Base-by-base conservation (phyloP, 2,329 filamentous ascomycete species). In the Claviceps sp. region DNA sequence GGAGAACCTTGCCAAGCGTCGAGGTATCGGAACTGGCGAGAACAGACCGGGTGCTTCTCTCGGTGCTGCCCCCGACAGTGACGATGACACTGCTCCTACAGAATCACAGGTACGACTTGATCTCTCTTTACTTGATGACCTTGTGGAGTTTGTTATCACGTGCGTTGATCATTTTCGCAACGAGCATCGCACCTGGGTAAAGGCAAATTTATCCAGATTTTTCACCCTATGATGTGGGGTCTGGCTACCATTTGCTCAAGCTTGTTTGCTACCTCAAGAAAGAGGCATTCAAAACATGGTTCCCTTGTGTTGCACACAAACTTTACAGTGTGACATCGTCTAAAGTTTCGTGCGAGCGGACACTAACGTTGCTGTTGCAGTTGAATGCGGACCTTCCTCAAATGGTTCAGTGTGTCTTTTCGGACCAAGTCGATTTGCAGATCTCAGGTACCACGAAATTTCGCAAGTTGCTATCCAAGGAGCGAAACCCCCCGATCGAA, bases 401-500 rank as follows among this genome's bases (percentile, higher is more conserved):
- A 74, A 98, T 98, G 93, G 93, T 97, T 56, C 79, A 86, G 65
- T 93, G 93, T 56, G 93, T 98, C 65, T 97, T 98, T 75, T 98
- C 93, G 58, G 91, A 98, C 58, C 89, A 97, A 72, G 96, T 98
- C 71, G 93, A 98, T 67, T 80, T 86, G 61, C 93, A 98, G 73
- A 98, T 98, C 62, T 84, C 91, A 72, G 89, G 91, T 53, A 98
- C 93, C 29, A 98, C 93, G 61, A 96, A 95, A 71, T 98, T 98
- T 78, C 80, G 93, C 68, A 98, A 98, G 78, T 80, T 98, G 43
- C 77, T 98, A 29, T 96, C 89, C 59, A 98, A 98, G 76, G 93
- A 98, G 77, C 88, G 93, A 66, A 98, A 98, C 75, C 93, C 93
- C 46, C 93, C 93, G 45, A 98, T 98, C 67, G 93, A 98, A 75